A percentile compares a stretch with the other conserved stretches of the same genome.
Conservation (phyloP, 2,329 filamentous ascomycete genomes). For the Paecilomyces niveus region DNA sequence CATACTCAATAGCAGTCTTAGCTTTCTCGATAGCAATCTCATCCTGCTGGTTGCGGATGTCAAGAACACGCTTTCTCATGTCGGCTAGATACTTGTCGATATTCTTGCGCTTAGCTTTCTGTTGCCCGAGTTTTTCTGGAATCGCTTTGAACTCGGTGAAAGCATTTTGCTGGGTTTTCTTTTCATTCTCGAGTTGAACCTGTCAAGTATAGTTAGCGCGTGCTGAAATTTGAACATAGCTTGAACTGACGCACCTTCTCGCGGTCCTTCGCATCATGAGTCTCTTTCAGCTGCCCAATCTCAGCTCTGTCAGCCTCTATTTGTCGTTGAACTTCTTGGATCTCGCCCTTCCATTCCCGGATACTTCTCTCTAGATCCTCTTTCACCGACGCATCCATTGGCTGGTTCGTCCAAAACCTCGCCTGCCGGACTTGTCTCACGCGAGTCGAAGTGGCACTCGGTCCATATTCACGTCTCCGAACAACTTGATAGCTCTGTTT, state of each 20-base stretch:
- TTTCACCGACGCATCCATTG: conserved; percentile 57
- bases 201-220: conserved; percentile 12
- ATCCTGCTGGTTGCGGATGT: conserved; percentile 51
- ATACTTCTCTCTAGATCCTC: conserved; percentile 50
- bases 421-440: conserved; percentile 57
- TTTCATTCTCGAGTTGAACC: conserved; percentile 46
- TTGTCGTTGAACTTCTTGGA: conserved; percentile 25
- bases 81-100: conserved; percentile 33
- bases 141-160: conserved; percentile 59
- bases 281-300: conserved; percentile 14
- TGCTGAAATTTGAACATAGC: neutral
- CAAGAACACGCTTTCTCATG: conserved; percentile 43
- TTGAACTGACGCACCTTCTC: conserved; percentile 36
- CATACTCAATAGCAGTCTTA: conserved; percentile 49
- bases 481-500: conserved; percentile 57
- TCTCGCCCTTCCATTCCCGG: conserved; percentile 32
- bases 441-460: conserved; percentile 61
- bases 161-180: conserved; percentile 60
- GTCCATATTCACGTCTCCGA: conserved; percentile 74
- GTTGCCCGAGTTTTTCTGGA: conserved; percentile 56
- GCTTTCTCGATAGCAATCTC: conserved; percentile 50
- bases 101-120: conserved; percentile 40
- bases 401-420: conserved; percentile 67
- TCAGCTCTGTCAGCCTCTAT: conserved; percentile 21
- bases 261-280: conserved; percentile 18